A percentile compares a stretch with the other conserved stretches of the same genome.
Conservation (phyloP, 2,329 filamentous ascomycete species). For the Diaporthe destruens region DNA sequence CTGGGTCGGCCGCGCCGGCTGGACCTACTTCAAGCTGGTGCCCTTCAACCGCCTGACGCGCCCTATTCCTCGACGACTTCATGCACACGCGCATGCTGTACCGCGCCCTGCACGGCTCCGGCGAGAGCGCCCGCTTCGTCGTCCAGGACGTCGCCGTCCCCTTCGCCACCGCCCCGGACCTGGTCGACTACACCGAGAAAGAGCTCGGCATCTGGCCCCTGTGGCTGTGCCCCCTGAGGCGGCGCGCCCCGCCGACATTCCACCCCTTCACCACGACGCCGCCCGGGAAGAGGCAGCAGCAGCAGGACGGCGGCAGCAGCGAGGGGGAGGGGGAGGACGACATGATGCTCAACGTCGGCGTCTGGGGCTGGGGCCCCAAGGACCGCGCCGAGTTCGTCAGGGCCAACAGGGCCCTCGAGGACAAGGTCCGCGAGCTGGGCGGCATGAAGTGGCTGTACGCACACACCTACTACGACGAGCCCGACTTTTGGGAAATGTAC, state of each 20-base stretch:
- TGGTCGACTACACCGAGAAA: constrained; percentile 66
- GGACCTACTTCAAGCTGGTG: constrained; percentile 73
- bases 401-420: constrained; percentile 79
- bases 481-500: constrained; percentile 77
- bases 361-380: constrained; percentile 82
- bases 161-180: constrained; percentile 63
- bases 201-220: constrained; percentile 69
- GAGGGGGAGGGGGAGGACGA: constrained; percentile 44
- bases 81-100: constrained; percentile 81
- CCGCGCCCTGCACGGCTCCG: constrained; percentile 76
- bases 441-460: constrained; percentile 92
- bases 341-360: constrained; percentile 73
- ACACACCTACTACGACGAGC: constrained; percentile 83
- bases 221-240: constrained; percentile 69
- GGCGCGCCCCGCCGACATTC: constrained; percentile 64
- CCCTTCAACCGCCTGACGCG: constrained; percentile 76
- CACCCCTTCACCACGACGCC: constrained; percentile 63
- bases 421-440: constrained; percentile 74
- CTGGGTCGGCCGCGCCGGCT: constrained; percentile 77
- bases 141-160: constrained; percentile 76
- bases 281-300: not conserved
- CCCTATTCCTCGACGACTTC: constrained; percentile 79
- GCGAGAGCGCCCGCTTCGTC: constrained; percentile 73
- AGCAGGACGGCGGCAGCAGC: constrained; percentile 35
- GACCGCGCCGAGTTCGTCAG: constrained; percentile 70